These are phyloP conservation scores for Silene noctiflora DNA, from an alignment of 179 eudicot genomes.

Conservation along the genomic window DNA sequence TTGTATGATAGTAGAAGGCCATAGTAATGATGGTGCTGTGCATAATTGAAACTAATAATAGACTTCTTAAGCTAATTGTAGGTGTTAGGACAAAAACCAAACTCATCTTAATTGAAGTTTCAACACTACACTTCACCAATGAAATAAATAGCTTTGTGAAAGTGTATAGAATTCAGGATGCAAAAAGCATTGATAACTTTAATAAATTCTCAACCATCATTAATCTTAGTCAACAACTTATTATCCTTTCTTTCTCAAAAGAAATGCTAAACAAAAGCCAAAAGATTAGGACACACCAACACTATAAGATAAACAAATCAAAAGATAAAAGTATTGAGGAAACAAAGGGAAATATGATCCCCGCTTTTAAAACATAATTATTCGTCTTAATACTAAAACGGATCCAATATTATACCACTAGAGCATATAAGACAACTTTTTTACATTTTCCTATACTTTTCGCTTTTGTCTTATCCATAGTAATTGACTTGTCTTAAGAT, in stretches of 20 bases:
- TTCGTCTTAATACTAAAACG: no score
- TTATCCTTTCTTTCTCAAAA: conserved; percentile 35
- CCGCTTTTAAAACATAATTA: no score
- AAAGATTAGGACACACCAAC: not conserved
- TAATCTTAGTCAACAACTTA: conserved; percentile 53
- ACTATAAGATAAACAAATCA: conserved; percentile 9
- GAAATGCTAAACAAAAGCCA: conserved; percentile 36
- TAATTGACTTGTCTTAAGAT: no score
- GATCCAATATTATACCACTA: no score
- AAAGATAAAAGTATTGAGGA: no score
- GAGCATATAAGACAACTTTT: no score
- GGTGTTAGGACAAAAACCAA: not conserved
- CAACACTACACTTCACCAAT: conserved; percentile 16
- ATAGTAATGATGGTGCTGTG: no score
- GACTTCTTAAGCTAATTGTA: no score
- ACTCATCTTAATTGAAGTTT: conserved; percentile 19
- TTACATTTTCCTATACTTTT: not conserved
- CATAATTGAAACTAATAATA: no score
- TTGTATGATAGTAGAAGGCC: no score
- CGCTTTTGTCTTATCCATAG: not conserved
- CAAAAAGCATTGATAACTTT: conserved; percentile 47
- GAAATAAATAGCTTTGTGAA: conserved; percentile 16
- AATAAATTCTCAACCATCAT: conserved; percentile 49
- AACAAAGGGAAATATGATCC: no score
- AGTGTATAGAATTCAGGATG: conserved; percentile 23